Percentiles rank a stretch among this genome's conserved stretches.
These are phyloP conservation scores for Apostasia shenzhenica DNA, from an alignment of 106 monocot genomes.

Conservation along the genomic window DNA sequence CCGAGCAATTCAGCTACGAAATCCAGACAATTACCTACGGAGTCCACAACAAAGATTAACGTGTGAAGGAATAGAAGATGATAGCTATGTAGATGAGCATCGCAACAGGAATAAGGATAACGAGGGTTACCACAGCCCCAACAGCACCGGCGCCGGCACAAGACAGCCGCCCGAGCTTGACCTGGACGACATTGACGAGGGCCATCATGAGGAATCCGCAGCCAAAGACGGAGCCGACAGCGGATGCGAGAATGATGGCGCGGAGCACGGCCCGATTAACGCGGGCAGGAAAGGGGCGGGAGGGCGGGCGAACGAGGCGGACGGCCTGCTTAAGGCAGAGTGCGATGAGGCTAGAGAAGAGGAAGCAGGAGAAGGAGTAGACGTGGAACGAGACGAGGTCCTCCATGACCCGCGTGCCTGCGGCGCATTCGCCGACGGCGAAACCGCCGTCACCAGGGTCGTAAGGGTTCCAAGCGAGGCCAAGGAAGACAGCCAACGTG, in stretches of 20 bases:
- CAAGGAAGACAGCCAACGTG: slow-evolving; percentile 82
- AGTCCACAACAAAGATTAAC: slow-evolving; percentile 8
- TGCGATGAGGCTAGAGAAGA: slow-evolving; percentile 85
- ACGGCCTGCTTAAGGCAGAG: slow-evolving; percentile 81
- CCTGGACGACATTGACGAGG: slow-evolving; percentile 65
- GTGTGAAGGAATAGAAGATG: slow-evolving; percentile 83
- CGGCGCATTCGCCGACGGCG: slow-evolving; percentile 17
- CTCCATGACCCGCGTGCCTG: slow-evolving; percentile 28
- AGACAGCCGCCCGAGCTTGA: slow-evolving; percentile 61
- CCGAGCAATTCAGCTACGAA: too few relatives aligned
- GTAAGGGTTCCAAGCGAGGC: slow-evolving; percentile 66
- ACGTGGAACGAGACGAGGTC: slow-evolving; percentile 76
- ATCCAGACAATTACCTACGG: too few relatives aligned
- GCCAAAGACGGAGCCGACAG: slow-evolving; percentile 49
- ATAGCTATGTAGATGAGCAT: slow-evolving; percentile 57
- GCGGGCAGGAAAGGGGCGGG: slow-evolving; percentile 7
- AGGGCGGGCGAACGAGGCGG: slow-evolving; percentile 23
- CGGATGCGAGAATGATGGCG: slow-evolving; percentile 46
- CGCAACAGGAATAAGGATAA: slow-evolving; percentile 48
- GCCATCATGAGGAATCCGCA: slow-evolving; percentile 74
- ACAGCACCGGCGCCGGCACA: slow-evolving; percentile 36
- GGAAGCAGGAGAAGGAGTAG: slow-evolving; percentile 73
- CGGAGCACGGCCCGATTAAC: slow-evolving; percentile 43
- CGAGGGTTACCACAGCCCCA: slow-evolving; percentile 47
- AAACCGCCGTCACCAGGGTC: slow-evolving; percentile 17